Evolutionary conservation across 805 yeast genomes (phyloP).

Genomic region (Groenewaldozyma tartarivorans): DNA sequence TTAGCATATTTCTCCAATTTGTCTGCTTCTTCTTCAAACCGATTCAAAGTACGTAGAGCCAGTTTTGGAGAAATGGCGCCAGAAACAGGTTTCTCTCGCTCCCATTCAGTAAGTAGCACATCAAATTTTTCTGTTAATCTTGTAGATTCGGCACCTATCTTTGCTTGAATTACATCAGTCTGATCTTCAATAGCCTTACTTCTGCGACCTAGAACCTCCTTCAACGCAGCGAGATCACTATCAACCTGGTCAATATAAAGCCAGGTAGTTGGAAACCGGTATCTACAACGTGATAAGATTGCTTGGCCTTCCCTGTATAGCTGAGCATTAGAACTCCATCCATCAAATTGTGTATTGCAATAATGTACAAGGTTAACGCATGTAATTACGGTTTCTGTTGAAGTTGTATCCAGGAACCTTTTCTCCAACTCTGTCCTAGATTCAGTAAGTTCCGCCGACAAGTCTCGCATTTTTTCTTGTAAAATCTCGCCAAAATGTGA

Average conservation of each 20-base stretch:
- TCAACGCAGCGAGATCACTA: conserved; percentile 35
- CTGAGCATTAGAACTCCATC: conserved; percentile 19
- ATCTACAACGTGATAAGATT: conserved; percentile 35
- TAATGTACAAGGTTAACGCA: conserved; percentile 33
- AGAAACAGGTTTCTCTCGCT: conserved; percentile 22
- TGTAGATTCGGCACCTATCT: conserved; percentile 32
- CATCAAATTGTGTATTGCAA: conserved; percentile 18
- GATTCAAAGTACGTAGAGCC: conserved; percentile 19
- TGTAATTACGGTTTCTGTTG: conserved; percentile 30
- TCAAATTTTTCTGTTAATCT: conserved; percentile 28
- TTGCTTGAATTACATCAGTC: conserved; percentile 33
- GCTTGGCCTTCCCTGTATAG: conserved; percentile 31
- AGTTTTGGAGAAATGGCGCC: conserved; percentile 21
- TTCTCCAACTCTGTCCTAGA: conserved; percentile 33
- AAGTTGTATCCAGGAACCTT: conserved; percentile 27
- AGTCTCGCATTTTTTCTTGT: conserved; percentile 22
- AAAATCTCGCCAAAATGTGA: conserved; percentile 34
- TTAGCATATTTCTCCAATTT: conserved; percentile 11
- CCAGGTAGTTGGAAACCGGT: conserved; percentile 45
- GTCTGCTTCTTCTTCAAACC: conserved; percentile 21
- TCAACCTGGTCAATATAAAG: conserved; percentile 54
- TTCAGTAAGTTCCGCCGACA: conserved; percentile 26
- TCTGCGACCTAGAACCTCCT: conserved; percentile 31
- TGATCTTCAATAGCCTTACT: conserved; percentile 33
- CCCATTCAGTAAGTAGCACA: conserved; percentile 39